These are phyloP conservation scores for Dryas octopetala DNA, from an alignment of 306 rosid species.

Conservation along the genomic window DNA sequence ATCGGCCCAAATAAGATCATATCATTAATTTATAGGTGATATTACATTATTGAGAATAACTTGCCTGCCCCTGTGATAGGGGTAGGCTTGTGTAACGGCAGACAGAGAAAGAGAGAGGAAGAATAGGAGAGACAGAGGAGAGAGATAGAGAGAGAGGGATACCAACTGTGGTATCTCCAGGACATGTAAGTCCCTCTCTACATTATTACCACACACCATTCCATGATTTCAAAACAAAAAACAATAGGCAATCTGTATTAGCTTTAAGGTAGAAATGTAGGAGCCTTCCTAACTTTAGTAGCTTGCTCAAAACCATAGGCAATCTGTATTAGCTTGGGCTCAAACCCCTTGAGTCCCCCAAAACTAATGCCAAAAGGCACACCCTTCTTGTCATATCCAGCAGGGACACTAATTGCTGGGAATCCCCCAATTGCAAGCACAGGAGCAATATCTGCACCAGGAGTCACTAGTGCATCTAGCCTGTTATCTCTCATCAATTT, in stretches of 20 bases:
- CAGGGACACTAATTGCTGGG: slow-evolving; percentile 53
- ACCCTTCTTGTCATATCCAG: slow-evolving; percentile 38
- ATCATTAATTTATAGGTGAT: no score
- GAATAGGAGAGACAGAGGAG: no score
- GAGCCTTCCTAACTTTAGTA: slow-evolving; percentile 44
- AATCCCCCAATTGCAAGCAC: slow-evolving; percentile 51
- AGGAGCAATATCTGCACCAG: slow-evolving; percentile 15
- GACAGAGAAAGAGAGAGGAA: no score
- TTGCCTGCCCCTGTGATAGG: no score
- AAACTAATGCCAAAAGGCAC: slow-evolving; percentile 47
- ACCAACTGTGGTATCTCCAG: no score
- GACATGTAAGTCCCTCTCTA: no score
- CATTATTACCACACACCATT: no score
- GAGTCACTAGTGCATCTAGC: slow-evolving; percentile 50
- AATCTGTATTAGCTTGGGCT: slow-evolving; percentile 49
- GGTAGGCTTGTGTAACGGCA: no score
- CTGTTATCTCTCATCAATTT: slow-evolving; percentile 37
- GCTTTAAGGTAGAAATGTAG: slow-evolving; percentile 10
- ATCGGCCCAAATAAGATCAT: no score
- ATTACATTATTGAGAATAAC: no score
- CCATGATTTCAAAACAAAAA: no score
- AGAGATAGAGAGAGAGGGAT: no score
- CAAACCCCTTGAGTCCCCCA: slow-evolving; percentile 48
- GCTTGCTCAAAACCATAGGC: slow-evolving; percentile 62
- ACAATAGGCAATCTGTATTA: slow-evolving; percentile 11